Conservation (phyloP, 2,329 filamentous ascomycete species). For the Clathrospora elynae region DNA sequence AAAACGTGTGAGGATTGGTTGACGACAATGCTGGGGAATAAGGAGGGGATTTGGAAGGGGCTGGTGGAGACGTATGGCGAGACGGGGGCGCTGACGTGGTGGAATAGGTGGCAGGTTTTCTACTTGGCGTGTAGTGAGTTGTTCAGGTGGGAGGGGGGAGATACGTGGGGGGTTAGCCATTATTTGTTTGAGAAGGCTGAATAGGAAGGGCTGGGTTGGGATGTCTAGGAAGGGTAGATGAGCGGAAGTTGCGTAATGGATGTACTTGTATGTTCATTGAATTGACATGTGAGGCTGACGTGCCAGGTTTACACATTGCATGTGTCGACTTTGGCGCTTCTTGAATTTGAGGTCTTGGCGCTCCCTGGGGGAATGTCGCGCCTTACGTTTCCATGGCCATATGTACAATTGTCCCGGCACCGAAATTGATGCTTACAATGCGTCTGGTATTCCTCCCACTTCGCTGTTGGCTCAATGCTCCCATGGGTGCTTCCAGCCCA, state of each 20-base stretch:
- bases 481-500: constrained; percentile 86
- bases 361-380: background rate
- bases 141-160: constrained; percentile 68
- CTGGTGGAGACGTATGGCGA: constrained; percentile 69
- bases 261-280: background rate
- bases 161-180: constrained; percentile 71
- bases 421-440: background rate
- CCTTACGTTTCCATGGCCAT: background rate
- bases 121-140: constrained; percentile 73
- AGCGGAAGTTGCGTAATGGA: background rate
- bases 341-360: background rate
- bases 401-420: background rate
- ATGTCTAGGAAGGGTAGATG: too few relatives aligned
- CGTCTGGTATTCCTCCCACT: background rate
- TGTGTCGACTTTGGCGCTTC: constrained; percentile 10
- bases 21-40: constrained; percentile 62
- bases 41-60: constrained; percentile 66
- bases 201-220: constrained; percentile 19
- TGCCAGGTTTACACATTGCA: background rate
- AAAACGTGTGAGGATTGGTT: constrained; percentile 75
- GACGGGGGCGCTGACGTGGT: constrained; percentile 65
- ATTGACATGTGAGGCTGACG: background rate
- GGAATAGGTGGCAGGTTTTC: constrained; percentile 73
- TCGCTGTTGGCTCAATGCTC: constrained; percentile 37
- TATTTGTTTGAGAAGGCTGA: constrained; percentile 67